Conservation (phyloP, 345 rosid genomes). For the Gossypium bickii region DNA sequence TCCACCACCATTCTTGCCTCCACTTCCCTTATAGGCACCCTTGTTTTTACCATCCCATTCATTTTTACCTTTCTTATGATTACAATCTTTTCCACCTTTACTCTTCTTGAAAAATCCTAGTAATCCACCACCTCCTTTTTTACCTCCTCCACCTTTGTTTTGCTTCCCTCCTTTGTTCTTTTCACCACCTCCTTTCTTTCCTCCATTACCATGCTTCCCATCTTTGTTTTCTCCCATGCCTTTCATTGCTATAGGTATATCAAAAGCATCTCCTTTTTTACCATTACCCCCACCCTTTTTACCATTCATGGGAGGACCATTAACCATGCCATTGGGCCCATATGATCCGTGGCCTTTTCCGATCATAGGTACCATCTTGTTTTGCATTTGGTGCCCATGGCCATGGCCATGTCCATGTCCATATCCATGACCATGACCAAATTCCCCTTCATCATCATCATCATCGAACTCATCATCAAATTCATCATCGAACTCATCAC, state of each 20-base stretch:
- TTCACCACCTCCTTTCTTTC: conserved; percentile 41
- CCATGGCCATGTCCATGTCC: conserved; percentile 20
- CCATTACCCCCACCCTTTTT: conserved; percentile 27
- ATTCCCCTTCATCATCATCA: conserved; percentile 37
- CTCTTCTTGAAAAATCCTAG: conserved; percentile 45
- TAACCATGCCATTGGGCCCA: conserved; percentile 40
- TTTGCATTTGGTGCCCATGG: conserved; percentile 39
- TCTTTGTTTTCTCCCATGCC: conserved; percentile 41
- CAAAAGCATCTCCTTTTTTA: conserved; percentile 45
- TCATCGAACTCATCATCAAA: conserved; percentile 27
- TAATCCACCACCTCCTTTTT: conserved; percentile 34
- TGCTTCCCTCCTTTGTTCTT: conserved; percentile 33
- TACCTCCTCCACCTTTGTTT: conserved; percentile 38
- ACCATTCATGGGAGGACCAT: conserved; percentile 30
- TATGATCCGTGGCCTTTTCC: conserved; percentile 35
- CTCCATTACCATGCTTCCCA: conserved; percentile 40
- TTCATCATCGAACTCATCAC: conserved; percentile 35
- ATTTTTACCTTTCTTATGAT: conserved; percentile 28
- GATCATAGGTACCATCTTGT: conserved; percentile 37
- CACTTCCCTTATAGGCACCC: conserved; percentile 30
- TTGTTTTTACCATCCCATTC: conserved; percentile 21
- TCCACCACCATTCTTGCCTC: conserved; percentile 33
- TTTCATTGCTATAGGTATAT: conserved; percentile 51
- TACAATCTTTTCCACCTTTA: conserved; percentile 32
- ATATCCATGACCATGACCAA: conserved; percentile 17